Base-by-base conservation (phyloP, 208 protist species). In the Trypanosoma cruzi region DNA sequence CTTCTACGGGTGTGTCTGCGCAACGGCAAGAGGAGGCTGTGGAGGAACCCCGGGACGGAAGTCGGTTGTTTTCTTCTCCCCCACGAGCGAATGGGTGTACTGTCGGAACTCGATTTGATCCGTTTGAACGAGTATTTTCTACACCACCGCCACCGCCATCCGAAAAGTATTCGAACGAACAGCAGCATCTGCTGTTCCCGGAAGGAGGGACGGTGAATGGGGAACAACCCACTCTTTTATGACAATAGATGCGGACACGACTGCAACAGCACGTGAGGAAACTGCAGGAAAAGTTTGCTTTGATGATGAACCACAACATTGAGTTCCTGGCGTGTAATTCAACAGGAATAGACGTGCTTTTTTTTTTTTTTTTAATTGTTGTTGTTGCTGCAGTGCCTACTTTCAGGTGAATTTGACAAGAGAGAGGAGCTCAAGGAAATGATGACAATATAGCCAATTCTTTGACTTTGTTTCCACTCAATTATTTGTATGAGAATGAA, bases 281-380 rank as follows among this genome's bases (percentile, higher is more conserved):
- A 22, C 18, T 71, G n/a, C 66, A 71, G 44, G n/a, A 71, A 28
- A 55, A 64, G 44, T 8, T 71, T 44, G 55, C 32, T 10, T n/a
- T 56, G 3, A 53, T 53, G 24, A 22, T 53, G 20, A 8, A 55
- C 49, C 10, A 22, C 2, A 40, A 36, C 29, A 40, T 42, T n/a
- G 18, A 42, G 32, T 60, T 32, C 31, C 14, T 22, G 1, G 29
- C 31, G 22, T 60, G 31, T 7, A 60, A 60, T 4, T 60, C 42
- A 40, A 40, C 34, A 3, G 29, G 22, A 28, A 37, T 26, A 4
- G 16, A 52, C 48, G 22, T 52, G 16, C 16, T 52, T 24, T 24
- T 52, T 10, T 8, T 26, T 26, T 10, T 26, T 52, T 52, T 4
- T 26, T 44, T 44, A n/a, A n/a, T n/a, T n/a, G n/a, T n/a, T n/a